Conservation (phyloP, 2,329 filamentous ascomycete genomes). For the Aspergillus texensis region DNA sequence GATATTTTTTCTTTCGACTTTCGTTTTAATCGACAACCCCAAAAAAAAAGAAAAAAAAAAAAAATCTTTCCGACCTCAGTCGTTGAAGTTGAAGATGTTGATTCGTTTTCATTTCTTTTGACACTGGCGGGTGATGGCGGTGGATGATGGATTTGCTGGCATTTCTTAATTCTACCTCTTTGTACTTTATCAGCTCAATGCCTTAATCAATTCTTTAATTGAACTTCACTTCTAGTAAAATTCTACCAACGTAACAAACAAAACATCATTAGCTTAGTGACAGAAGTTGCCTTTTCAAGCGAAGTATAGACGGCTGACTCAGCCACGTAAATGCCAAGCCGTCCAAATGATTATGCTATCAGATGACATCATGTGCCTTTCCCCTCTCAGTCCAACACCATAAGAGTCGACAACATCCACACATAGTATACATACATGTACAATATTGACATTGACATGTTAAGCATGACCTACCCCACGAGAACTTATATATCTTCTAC, state of each 20-base stretch:
- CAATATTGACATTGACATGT: neutral
- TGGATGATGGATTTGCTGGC: slow-evolving; percentile 6
- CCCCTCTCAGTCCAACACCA: neutral
- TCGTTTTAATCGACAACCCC: neutral
- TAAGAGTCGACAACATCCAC: neutral
- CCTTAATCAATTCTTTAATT: neutral
- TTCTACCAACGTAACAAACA: neutral
- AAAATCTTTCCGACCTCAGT: neutral
- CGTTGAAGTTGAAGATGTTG: neutral
- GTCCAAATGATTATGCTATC: neutral
- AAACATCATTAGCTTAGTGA: too few species aligned
- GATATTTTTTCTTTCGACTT: neutral
- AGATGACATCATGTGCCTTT: neutral
- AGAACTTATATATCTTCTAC: neutral
- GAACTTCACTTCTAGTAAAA: neutral
- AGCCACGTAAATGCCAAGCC: neutral
- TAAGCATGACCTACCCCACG: accelerated
- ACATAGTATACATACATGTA: neutral
- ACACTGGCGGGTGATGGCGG: neutral
- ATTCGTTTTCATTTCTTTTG: neutral
- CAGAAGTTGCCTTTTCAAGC: too few species aligned
- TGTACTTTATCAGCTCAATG: neutral
- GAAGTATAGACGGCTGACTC: neutral
- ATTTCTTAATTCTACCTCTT: slow-evolving; percentile 1
- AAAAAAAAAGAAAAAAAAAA: neutral